These are phyloP conservation scores for Arthrobotrys conoides DNA, from an alignment of 2,329 filamentous ascomycete genomes.

Conservation along the genomic window DNA sequence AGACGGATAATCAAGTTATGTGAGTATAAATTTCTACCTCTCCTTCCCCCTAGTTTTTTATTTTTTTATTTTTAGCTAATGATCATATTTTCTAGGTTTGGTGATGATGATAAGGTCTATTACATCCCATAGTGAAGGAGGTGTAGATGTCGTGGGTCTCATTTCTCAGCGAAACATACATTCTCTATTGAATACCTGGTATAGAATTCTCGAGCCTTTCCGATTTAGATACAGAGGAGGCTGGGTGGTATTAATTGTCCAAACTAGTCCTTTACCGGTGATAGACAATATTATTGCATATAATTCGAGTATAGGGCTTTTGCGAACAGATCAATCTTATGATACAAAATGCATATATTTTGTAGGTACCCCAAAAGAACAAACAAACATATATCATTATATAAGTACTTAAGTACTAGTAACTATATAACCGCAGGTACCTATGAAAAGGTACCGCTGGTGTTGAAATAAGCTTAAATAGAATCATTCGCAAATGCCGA, in stretches of 20 bases:
- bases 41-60: background rate
- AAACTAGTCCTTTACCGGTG: background rate
- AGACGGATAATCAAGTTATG: slow-evolving; percentile 91
- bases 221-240: slow-evolving; percentile 2
- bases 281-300: slow-evolving; percentile 6
- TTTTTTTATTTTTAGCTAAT: slow-evolving; percentile 21
- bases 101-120: slow-evolving; percentile 41
- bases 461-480: slow-evolving; percentile 45
- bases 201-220: background rate
- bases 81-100: slow-evolving; percentile 21
- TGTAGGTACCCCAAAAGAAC: no score
- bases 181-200: background rate
- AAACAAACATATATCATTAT: background rate
- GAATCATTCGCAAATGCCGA: slow-evolving; percentile 32
- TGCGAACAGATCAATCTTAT: no score
- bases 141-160: background rate
- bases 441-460: slow-evolving; percentile 30
- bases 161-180: background rate
- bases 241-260: no score
- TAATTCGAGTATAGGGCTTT: background rate
- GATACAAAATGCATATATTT: no score
- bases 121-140: slow-evolving; percentile 20
- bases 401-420: background rate
- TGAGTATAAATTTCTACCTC: slow-evolving; percentile 69
- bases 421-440: no score